Evolutionary conservation across 345 rosid species (phyloP), one percentile per base, ranked within the genome.

Genomic region (Leavenworthia alabamica): DNA sequence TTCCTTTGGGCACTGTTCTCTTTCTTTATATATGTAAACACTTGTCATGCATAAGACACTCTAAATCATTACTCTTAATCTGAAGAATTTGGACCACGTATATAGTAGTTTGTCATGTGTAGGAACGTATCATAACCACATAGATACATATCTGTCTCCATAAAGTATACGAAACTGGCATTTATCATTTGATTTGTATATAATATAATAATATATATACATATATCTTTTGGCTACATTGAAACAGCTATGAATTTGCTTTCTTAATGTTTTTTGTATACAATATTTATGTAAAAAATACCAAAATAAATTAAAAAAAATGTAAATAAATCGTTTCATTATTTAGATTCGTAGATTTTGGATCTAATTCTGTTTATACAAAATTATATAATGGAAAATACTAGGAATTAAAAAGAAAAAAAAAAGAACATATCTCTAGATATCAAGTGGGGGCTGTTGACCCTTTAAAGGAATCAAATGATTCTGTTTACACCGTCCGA

Each of bases 381-480:
- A n/a, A n/a, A n/a, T n/a, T n/a, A n/a, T n/a, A n/a, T n/a, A n/a
- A n/a, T n/a, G n/a, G n/a, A n/a, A n/a, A n/a, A n/a, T n/a, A n/a
- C n/a, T n/a, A n/a, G n/a, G n/a, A n/a, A n/a, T n/a, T n/a, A n/a
- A n/a, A n/a, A n/a, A n/a, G n/a, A n/a, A n/a, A n/a, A n/a, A n/a
- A n/a, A n/a, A n/a, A n/a, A n/a, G n/a, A n/a, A n/a, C n/a, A n/a
- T n/a, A n/a, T n/a, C n/a, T n/a, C n/a, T n/a, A n/a, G n/a, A n/a
- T n/a, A n/a, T n/a, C n/a, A n/a, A n/a, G 66, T 58, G 72, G 64
- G 72, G 44, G 35, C 50, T 5, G 36, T 67, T 49, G 74, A 75
- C 64, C 60, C 56, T 39, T 43, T 36, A 42, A 71, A 62, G 47
- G 66, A 52, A 67, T 56, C 59, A 66, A 27, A 51, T 51, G 16